A percentile compares a stretch with the other conserved stretches of the same genome.
Evolutionary conservation across 306 rosid species (phyloP).

Genomic region (Crotalaria pallida): DNA sequence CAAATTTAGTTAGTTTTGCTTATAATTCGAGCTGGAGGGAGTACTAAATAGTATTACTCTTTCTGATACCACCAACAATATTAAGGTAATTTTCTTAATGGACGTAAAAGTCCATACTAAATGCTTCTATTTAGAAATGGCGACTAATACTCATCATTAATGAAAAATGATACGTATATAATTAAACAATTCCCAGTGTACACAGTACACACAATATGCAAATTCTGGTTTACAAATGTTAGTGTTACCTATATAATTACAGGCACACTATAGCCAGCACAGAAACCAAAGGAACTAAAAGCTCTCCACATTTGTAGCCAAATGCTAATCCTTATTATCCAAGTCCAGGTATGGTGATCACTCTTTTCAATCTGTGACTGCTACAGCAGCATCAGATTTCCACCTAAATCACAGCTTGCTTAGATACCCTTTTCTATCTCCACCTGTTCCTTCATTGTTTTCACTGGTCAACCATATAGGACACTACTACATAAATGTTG

Average conservation of each 20-base stretch:
- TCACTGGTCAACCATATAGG: conserved; percentile 4
- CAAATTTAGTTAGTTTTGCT: no score
- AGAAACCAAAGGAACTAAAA: neutral
- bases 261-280: neutral
- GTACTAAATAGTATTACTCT: no score
- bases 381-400: neutral
- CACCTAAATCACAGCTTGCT: conserved; percentile 1
- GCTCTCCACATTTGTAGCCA: neutral
- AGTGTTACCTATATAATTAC: neutral
- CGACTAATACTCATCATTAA: no score
- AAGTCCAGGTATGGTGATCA: neutral
- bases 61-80: no score
- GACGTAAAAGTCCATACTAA: no score
- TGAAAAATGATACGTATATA: no score
- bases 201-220: neutral
- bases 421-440: conserved; percentile 7
- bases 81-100: no score
- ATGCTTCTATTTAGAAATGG: no score
- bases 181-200: neutral
- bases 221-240: neutral
- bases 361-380: conserved; percentile 18
- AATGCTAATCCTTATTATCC: neutral
- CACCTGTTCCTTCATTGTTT: neutral
- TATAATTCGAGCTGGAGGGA: no score
- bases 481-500: conserved; percentile 6